These are phyloP conservation scores for Thalia dealbata DNA, from an alignment of 176 grass and related monocot genomes.

Conservation along the genomic window DNA sequence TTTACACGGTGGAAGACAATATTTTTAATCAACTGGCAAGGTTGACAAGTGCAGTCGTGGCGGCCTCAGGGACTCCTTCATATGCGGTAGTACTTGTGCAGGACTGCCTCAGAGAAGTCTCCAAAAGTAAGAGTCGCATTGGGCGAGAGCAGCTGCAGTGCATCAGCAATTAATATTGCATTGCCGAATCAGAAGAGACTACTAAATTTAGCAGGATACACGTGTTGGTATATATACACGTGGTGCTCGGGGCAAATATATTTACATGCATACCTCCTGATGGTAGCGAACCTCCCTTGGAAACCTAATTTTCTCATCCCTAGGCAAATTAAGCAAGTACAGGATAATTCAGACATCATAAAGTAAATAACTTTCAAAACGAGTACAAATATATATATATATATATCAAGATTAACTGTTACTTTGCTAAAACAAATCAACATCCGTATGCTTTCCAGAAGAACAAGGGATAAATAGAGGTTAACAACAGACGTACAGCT, in stretches of 20 bases:
- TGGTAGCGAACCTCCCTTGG: slow-evolving; percentile 56
- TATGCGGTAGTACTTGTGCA: slow-evolving; percentile 62
- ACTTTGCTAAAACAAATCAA: no score
- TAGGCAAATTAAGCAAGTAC: slow-evolving; percentile 28
- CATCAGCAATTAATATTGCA: no score
- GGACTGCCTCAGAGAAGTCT: slow-evolving; percentile 65
- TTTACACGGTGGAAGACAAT: no score
- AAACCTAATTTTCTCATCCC: slow-evolving; percentile 66
- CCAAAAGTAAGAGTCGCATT: slow-evolving; percentile 69
- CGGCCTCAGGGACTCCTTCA: slow-evolving; percentile 18
- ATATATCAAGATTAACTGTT: no score
- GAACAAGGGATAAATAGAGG: no score
- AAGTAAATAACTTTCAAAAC: no score
- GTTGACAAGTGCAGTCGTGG: not conserved
- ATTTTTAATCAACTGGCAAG: not conserved
- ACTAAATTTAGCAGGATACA: not conserved
- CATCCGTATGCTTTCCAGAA: no score
- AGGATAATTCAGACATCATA: no score
- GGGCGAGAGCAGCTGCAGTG: slow-evolving; percentile 59
- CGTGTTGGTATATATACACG: no score
- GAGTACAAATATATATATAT: no score
- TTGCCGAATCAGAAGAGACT: not conserved
- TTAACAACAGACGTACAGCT: no score
- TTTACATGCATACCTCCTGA: slow-evolving; percentile 69
- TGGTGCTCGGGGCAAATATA: no score